Evolutionary conservation across 2,329 filamentous ascomycete genomes (phyloP).

Genomic region (Aspergillus sp.): DNA sequence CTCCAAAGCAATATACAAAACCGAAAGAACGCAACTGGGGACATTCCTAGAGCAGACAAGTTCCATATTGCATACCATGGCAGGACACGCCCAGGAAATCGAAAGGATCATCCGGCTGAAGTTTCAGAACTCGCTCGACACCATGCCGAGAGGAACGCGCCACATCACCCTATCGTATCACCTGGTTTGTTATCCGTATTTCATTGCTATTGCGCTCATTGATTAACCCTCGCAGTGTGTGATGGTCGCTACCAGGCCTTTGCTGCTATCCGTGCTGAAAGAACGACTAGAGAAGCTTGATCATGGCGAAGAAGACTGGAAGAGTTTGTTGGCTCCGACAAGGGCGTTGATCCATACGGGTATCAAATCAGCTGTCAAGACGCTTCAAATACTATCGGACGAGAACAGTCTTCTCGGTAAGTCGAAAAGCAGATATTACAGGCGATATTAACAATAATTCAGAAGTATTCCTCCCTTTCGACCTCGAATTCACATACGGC

Average conservation of each 20-base stretch:
- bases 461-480: constrained; percentile 1
- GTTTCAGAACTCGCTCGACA: constrained; percentile 25
- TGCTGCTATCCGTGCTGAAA: constrained; percentile 36
- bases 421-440: background rate
- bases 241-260: constrained; percentile 35
- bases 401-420: constrained; percentile 34
- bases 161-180: constrained; percentile 36
- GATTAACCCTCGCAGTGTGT: constrained; percentile 22
- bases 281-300: constrained; percentile 29
- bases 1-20: constrained; percentile 31
- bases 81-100: constrained; percentile 34
- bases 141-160: constrained; percentile 32
- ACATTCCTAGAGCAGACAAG: constrained; percentile 32
- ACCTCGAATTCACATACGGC: constrained; percentile 1
- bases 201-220: background rate
- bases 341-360: constrained; percentile 34
- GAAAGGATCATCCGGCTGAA: constrained; percentile 30
- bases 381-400: constrained; percentile 32
- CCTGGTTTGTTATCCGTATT: constrained; percentile 21
- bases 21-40: constrained; percentile 26
- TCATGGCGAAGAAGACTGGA: constrained; percentile 3
- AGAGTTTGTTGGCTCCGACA: constrained; percentile 15
- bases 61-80: constrained; percentile 32
- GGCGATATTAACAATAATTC: background rate
- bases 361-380: constrained; percentile 40